Percentiles rank a stretch among this genome's conserved stretches.
Conservation (phyloP, 352 stramenopile genomes). For the Phytophthora macrochlamydospora region DNA sequence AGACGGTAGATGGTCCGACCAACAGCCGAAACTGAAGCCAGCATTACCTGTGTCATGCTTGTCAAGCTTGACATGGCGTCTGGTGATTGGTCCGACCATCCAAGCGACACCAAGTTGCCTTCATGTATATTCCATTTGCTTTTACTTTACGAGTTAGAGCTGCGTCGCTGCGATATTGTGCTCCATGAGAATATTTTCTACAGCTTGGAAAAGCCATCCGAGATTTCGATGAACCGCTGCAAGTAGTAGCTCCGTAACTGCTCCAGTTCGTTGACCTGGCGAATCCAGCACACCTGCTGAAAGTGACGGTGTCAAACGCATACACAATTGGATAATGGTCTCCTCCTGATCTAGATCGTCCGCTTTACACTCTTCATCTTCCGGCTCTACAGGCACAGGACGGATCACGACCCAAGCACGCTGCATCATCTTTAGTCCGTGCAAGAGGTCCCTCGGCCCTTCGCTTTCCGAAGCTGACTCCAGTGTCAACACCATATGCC, state of each 20-base stretch:
- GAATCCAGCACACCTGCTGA: conserved; percentile 22
- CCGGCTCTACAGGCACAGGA: conserved; percentile 17
- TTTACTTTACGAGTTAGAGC: background rate
- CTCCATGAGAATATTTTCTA: conserved; percentile 66
- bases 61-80: conserved; percentile 25
- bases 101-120: no score
- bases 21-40: conserved; percentile 2
- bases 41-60: conserved; percentile 18
- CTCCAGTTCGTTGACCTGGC: conserved; percentile 30
- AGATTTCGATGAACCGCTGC: conserved; percentile 51
- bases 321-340: conserved; percentile 58
- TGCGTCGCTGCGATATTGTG: conserved; percentile 17
- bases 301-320: conserved; percentile 51
- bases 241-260: conserved; percentile 56
- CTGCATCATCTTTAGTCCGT: conserved; percentile 46
- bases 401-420: conserved; percentile 48
- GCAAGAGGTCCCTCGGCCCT: conserved; percentile 35
- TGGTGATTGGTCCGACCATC: conserved; percentile 18
- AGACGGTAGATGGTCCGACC: background rate
- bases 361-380: conserved; percentile 1
- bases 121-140: no score
- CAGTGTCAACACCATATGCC: conserved; percentile 30
- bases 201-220: conserved; percentile 47
- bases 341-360: conserved; percentile 16
- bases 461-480: conserved; percentile 41